Evolutionary conservation across 352 stramenopile species (phyloP).

Genomic region (Pythium myriotylum): DNA sequence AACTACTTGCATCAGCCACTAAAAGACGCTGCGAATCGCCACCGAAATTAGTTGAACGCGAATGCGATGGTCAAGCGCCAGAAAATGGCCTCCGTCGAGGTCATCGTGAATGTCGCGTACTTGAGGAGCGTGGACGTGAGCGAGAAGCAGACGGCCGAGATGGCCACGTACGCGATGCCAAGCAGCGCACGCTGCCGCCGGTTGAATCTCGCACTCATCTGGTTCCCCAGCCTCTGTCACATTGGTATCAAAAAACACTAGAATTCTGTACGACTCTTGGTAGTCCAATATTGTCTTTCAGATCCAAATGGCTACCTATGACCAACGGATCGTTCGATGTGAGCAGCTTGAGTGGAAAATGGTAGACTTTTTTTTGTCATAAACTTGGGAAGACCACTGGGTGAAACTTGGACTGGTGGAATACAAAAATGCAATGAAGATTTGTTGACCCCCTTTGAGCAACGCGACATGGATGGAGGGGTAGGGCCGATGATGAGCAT

Average conservation of each 20-base stretch:
- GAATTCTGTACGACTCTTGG: no score
- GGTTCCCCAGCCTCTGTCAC: no score
- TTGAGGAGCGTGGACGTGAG: conserved; percentile 85
- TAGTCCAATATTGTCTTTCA: no score
- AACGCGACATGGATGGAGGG: conserved; percentile 14
- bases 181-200: conserved; percentile 54
- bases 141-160: conserved; percentile 80
- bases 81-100: conserved; percentile 81
- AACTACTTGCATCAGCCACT: no score
- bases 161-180: conserved; percentile 65
- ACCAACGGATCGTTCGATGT: no score
- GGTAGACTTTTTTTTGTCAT: no score
- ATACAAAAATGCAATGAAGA: conserved; percentile 6
- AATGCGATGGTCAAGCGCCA: conserved; percentile 67
- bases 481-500: conserved; percentile 1
- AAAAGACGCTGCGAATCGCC: no score
- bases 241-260: no score
- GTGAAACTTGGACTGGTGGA: neutral
- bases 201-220: no score
- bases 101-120: conserved; percentile 74
- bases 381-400: neutral
- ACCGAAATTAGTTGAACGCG: conserved; percentile 67
- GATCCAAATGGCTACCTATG: no score
- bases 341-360: no score
- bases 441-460: neutral